Conservation (phyloP, 306 rosid genomes). For the Abrus pulchellus region DNA sequence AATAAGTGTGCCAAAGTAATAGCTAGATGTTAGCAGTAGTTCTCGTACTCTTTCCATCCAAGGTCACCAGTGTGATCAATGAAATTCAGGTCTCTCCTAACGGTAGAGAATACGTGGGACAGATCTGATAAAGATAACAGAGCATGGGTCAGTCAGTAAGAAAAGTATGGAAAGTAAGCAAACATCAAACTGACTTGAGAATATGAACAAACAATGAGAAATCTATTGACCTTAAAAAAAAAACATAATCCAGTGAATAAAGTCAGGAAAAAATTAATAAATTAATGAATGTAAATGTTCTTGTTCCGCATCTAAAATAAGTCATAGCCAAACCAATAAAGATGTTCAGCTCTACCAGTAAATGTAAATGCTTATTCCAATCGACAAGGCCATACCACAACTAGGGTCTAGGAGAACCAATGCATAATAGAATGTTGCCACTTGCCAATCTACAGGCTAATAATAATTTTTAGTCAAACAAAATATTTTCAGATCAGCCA, state of each 20-base stretch:
- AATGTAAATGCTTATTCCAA: not conserved
- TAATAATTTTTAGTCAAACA: slow-evolving; percentile 1
- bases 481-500: not conserved
- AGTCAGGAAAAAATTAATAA: slow-evolving; percentile 11
- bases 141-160: slow-evolving; percentile 37
- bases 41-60: slow-evolving; percentile 94
- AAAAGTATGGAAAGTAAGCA: slow-evolving; percentile 20
- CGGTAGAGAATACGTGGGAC: slow-evolving; percentile 86
- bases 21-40: slow-evolving; percentile 36
- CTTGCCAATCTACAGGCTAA: slow-evolving; percentile 12
- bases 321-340: not conserved
- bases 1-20: slow-evolving; percentile 24
- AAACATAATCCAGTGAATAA: slow-evolving; percentile 36
- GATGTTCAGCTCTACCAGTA: not conserved
- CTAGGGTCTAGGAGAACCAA: slow-evolving; percentile 14
- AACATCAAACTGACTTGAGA: slow-evolving; percentile 17
- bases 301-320: slow-evolving; percentile 17
- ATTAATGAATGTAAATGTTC: slow-evolving; percentile 4
- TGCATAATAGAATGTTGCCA: slow-evolving; percentile 7
- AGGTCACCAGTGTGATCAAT: slow-evolving; percentile 93
- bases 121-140: slow-evolving; percentile 68
- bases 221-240: slow-evolving; percentile 30
- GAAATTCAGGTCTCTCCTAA: slow-evolving; percentile 84
- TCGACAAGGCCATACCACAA: slow-evolving; percentile 26
- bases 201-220: slow-evolving; percentile 11